Percentiles rank a stretch among this genome's conserved stretches.
Evolutionary conservation across 2,329 filamentous ascomycete species (phyloP).

Genomic region (Ilyonectria robusta): DNA sequence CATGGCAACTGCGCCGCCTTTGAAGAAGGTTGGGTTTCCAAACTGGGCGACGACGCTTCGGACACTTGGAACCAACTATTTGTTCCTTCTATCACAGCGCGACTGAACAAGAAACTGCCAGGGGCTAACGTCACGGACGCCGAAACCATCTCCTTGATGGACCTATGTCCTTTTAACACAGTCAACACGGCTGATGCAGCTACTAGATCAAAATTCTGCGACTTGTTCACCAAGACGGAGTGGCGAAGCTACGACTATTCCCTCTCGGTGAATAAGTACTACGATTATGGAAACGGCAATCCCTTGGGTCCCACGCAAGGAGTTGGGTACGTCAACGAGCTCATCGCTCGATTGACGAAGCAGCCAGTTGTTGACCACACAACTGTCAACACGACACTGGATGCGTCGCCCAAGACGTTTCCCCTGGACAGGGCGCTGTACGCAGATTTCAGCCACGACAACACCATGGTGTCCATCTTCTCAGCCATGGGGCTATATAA

Average conservation of each 20-base stretch:
- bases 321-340: slow-evolving; percentile 89
- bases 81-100: slow-evolving; percentile 74
- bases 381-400: slow-evolving; percentile 83
- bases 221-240: slow-evolving; percentile 79
- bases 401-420: slow-evolving; percentile 77
- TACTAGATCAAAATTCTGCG: slow-evolving; percentile 78
- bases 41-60: slow-evolving; percentile 66
- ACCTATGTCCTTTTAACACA: slow-evolving; percentile 88
- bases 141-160: slow-evolving; percentile 84
- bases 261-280: slow-evolving; percentile 86
- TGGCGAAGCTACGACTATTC: slow-evolving; percentile 88
- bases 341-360: slow-evolving; percentile 83
- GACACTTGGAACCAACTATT: slow-evolving; percentile 74
- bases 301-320: slow-evolving; percentile 87
- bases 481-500: slow-evolving; percentile 86
- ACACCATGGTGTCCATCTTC: slow-evolving; percentile 84
- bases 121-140: slow-evolving; percentile 74
- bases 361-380: slow-evolving; percentile 80
- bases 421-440: slow-evolving; percentile 80
- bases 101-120: slow-evolving; percentile 78
- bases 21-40: slow-evolving; percentile 69
- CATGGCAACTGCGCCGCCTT: slow-evolving; percentile 81
- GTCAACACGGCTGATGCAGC: slow-evolving; percentile 70
- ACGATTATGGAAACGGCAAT: slow-evolving; percentile 83
- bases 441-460: slow-evolving; percentile 94